Percentiles rank a stretch among this genome's conserved stretches.
Evolutionary conservation across 805 yeast species (phyloP).

Genomic region (Kodamaea sagamina): DNA sequence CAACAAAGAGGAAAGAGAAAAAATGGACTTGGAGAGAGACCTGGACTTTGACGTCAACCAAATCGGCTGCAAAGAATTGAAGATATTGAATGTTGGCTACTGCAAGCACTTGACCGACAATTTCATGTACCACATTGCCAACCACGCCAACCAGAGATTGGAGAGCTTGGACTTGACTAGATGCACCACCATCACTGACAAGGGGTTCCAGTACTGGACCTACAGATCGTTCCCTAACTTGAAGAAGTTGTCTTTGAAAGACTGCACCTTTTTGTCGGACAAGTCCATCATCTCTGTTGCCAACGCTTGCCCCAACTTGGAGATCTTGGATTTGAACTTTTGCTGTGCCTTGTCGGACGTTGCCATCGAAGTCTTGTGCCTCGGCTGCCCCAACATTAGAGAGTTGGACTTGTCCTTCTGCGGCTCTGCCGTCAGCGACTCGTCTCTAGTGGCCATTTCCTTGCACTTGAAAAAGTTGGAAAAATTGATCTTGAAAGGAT

Average conservation of each 20-base stretch:
- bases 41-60: constrained; percentile 16
- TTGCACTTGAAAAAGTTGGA: constrained; percentile 52
- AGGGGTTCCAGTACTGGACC: constrained; percentile 69
- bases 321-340: constrained; percentile 62
- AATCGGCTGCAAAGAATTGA: constrained; percentile 62
- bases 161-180: constrained; percentile 64
- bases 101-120: constrained; percentile 75
- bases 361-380: constrained; percentile 63
- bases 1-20: constrained; percentile 11
- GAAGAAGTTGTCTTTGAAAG: constrained; percentile 56
- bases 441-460: constrained; percentile 61
- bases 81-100: constrained; percentile 60
- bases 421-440: constrained; percentile 78
- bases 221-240: constrained; percentile 55
- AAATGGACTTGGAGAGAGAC: constrained; percentile 1
- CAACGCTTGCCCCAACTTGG: constrained; percentile 58
- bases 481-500: constrained; percentile 59
- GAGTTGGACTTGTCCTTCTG: constrained; percentile 67
- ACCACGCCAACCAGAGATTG: constrained; percentile 56
- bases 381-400: constrained; percentile 61
- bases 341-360: constrained; percentile 76
- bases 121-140: constrained; percentile 62
- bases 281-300: constrained; percentile 62
- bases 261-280: constrained; percentile 74
- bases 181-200: constrained; percentile 77